Percentiles rank a stretch among this genome's conserved stretches.
phyloP scores from a whole-genome alignment of 768 basidiomycete species.

The Baorangia bicolor region DNA sequence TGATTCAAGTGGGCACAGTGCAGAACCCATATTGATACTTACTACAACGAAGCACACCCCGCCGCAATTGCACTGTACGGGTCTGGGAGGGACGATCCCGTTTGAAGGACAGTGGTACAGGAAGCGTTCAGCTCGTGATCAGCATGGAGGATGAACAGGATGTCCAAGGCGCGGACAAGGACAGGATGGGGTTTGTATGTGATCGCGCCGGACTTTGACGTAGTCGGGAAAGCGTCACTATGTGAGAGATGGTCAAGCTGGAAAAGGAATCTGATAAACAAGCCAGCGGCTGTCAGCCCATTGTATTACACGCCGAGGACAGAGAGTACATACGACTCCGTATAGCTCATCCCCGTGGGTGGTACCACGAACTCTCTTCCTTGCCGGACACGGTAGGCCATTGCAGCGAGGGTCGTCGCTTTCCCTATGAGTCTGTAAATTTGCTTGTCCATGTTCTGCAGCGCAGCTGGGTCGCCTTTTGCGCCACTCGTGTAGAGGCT shows the following conservation, averaged over 20 bases:
- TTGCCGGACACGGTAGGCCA: slow-evolving; percentile 92
- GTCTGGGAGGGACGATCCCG: slow-evolving; percentile 86
- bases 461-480: slow-evolving; percentile 59
- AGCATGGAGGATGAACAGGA: slow-evolving; percentile 84
- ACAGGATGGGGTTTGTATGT: slow-evolving; percentile 77
- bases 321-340: slow-evolving; percentile 59
- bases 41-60: slow-evolving; percentile 88
- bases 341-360: slow-evolving; percentile 78
- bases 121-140: slow-evolving; percentile 92
- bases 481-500: slow-evolving; percentile 72
- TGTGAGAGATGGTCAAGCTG: slow-evolving; percentile 77
- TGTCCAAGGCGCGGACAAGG: slow-evolving; percentile 83
- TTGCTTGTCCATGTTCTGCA: slow-evolving; percentile 88
- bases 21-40: slow-evolving; percentile 30
- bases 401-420: slow-evolving; percentile 86
- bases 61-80: slow-evolving; percentile 89
- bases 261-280: slow-evolving; percentile 67
- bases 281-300: background rate
- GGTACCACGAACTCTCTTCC: slow-evolving; percentile 86
- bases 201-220: slow-evolving; percentile 48
- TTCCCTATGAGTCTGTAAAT: slow-evolving; percentile 88
- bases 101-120: slow-evolving; percentile 83
- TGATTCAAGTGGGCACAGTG: background rate
- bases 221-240: slow-evolving; percentile 26
- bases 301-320: background rate